These are phyloP conservation scores for Komagataella pseudopastoris DNA, from an alignment of 805 yeast genomes.

Conservation along the genomic window DNA sequence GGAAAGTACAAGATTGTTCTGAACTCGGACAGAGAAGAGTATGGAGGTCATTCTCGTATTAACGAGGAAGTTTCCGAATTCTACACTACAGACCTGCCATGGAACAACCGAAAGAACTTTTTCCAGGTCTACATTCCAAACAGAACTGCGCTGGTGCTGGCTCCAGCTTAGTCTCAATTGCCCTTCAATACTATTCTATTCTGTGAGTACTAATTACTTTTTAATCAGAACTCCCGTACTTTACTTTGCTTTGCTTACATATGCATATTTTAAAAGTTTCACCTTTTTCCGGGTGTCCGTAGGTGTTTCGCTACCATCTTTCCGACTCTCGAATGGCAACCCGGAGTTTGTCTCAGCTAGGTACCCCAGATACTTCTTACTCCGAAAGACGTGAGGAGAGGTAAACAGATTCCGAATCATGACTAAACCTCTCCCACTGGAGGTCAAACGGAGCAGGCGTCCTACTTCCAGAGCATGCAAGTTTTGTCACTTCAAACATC, in stretches of 20 bases:
- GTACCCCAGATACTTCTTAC: not conserved
- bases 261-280: not conserved
- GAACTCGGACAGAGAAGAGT: slow-evolving; percentile 55
- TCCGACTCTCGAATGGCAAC: not conserved
- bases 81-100: slow-evolving; percentile 58
- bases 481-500: slow-evolving; percentile 60
- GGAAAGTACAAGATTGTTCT: slow-evolving; percentile 69
- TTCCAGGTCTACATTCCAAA: slow-evolving; percentile 74
- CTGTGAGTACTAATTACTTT: not conserved
- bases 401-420: slow-evolving; percentile 15
- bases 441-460: slow-evolving; percentile 38
- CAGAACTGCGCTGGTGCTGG: slow-evolving; percentile 55
- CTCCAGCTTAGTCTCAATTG: slow-evolving; percentile 14
- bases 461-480: slow-evolving; percentile 61
- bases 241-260: not conserved
- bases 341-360: not conserved
- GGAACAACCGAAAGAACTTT: slow-evolving; percentile 74
- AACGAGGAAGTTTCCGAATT: slow-evolving; percentile 38
- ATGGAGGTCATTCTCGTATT: slow-evolving; percentile 75
- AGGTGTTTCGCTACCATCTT: not conserved
- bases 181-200: not conserved
- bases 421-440: slow-evolving; percentile 48
- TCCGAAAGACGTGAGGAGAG: not conserved
- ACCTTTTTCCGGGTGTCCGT: not conserved
- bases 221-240: not conserved